phyloP scores from a whole-genome alignment of 768 basidiomycete species.

The Collybia sordida region DNA sequence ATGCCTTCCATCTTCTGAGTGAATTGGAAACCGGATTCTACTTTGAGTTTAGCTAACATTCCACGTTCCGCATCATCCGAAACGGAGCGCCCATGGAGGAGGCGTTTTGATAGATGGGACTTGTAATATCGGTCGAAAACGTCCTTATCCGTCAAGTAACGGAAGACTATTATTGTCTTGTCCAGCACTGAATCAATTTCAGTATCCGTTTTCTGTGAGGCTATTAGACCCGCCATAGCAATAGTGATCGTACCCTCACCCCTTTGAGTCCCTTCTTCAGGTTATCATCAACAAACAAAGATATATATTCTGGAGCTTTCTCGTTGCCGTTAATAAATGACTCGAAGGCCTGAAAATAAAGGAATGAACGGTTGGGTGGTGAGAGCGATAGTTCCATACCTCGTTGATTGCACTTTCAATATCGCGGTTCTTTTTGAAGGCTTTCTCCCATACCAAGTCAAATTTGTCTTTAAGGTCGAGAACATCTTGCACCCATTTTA shows the following conservation, averaged over 20 bases:
- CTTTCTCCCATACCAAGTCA: conserved; percentile 67
- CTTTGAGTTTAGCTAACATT: conserved; percentile 96
- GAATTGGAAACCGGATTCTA: conserved; percentile 95
- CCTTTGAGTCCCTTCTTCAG: conserved; percentile 93
- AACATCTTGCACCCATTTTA: conserved; percentile 93
- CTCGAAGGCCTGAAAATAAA: conserved; percentile 74
- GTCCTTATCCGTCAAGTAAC: conserved; percentile 93
- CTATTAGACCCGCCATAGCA: conserved; percentile 2
- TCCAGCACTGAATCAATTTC: conserved; percentile 90
- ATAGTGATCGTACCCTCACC: conserved; percentile 45
- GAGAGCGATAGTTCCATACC: conserved; percentile 41
- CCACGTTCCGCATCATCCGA: conserved; percentile 98
- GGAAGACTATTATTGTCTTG: conserved; percentile 95
- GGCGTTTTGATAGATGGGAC: conserved; percentile 88
- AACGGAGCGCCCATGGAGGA: conserved; percentile 82
- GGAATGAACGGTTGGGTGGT: background rate
- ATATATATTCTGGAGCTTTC: conserved; percentile 91
- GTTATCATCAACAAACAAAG: conserved; percentile 95
- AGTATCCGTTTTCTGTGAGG: conserved; percentile 82
- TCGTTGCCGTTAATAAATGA: conserved; percentile 87
- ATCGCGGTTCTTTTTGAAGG: conserved; percentile 72
- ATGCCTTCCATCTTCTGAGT: conserved; percentile 98
- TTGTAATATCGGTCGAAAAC: conserved; percentile 99
- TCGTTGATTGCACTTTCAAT: conserved; percentile 84
- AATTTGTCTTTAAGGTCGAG: conserved; percentile 91